Evolutionary conservation across 257 asterid species (phyloP).

Genomic region (Solanum arcanum): DNA sequence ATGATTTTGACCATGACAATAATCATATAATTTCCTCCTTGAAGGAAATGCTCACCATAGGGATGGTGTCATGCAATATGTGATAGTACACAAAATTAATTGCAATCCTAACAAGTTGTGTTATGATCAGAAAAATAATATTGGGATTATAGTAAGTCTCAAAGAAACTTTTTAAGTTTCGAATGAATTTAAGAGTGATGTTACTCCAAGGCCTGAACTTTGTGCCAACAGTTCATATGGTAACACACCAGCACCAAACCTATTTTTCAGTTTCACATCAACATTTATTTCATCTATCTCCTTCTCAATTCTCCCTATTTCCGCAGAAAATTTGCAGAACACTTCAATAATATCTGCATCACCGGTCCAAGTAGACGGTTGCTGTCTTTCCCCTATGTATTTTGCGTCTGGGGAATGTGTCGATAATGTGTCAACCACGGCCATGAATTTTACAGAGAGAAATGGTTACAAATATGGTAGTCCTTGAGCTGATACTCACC

Average conservation of each 20-base stretch:
- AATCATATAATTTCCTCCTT: no score
- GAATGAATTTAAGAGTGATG: conserved; percentile 1
- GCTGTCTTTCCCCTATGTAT: conserved; percentile 73
- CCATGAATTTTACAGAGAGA: conserved; percentile 58
- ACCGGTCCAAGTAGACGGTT: conserved; percentile 75
- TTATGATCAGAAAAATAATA: no score
- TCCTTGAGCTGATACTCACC: conserved; percentile 15
- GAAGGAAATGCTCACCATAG: no score
- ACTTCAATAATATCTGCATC: conserved; percentile 52
- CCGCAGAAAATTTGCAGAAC: conserved; percentile 58
- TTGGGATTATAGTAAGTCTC: no score
- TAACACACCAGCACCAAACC: conserved; percentile 91
- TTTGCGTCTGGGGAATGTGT: conserved; percentile 91
- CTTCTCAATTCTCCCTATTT: conserved; percentile 49
- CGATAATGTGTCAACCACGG: conserved; percentile 80
- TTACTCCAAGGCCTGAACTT: conserved; percentile 81
- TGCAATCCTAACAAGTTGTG: no score
- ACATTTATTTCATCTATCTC: conserved; percentile 60
- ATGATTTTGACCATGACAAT: no score
- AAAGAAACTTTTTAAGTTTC: no score
- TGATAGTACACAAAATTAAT: no score
- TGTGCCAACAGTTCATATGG: conserved; percentile 95
- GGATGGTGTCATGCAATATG: no score
- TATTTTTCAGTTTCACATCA: conserved; percentile 32
- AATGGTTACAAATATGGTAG: conserved; percentile 15